These are phyloP conservation scores for Helenozyma rhizophorensis DNA, from an alignment of 805 yeast species.

Conservation along the genomic window DNA sequence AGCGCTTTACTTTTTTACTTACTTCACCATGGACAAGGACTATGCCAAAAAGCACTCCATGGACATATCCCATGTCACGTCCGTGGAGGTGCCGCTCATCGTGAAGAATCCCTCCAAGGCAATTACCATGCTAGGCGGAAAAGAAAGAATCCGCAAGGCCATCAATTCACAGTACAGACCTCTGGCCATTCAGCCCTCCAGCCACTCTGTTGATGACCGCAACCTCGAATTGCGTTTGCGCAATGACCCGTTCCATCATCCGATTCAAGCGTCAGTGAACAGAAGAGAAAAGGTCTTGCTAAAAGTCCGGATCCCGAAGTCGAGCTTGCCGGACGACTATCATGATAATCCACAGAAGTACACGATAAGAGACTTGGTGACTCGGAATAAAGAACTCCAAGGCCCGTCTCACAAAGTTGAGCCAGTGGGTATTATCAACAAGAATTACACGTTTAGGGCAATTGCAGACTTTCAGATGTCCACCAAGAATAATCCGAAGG, in stretches of 20 bases:
- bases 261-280: conserved; percentile 51
- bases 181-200: conserved; percentile 16
- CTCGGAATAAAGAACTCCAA: conserved; percentile 20
- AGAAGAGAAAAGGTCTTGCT: conserved; percentile 55
- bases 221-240: conserved; percentile 39
- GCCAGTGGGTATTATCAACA: conserved; percentile 66
- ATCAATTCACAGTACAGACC: conserved; percentile 32
- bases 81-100: conserved; percentile 74
- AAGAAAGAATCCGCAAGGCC: conserved; percentile 35
- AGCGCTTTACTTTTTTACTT: not conserved
- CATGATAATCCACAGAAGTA: conserved; percentile 28
- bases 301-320: conserved; percentile 58
- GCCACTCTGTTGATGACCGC: conserved; percentile 26
- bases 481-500: conserved; percentile 47
- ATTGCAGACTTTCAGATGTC: conserved; percentile 83
- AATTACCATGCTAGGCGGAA: conserved; percentile 66
- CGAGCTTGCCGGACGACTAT: conserved; percentile 37
- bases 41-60: conserved; percentile 54
- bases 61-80: conserved; percentile 69
- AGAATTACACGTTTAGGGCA: conserved; percentile 73
- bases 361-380: conserved; percentile 39
- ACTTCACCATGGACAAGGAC: conserved; percentile 8
- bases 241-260: conserved; percentile 51
- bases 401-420: conserved; percentile 37
- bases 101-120: conserved; percentile 64